These are phyloP conservation scores for Saksenaea vasiformis DNA, from an alignment of 371 early-diverging fungal genomes.

Conservation along the genomic window DNA sequence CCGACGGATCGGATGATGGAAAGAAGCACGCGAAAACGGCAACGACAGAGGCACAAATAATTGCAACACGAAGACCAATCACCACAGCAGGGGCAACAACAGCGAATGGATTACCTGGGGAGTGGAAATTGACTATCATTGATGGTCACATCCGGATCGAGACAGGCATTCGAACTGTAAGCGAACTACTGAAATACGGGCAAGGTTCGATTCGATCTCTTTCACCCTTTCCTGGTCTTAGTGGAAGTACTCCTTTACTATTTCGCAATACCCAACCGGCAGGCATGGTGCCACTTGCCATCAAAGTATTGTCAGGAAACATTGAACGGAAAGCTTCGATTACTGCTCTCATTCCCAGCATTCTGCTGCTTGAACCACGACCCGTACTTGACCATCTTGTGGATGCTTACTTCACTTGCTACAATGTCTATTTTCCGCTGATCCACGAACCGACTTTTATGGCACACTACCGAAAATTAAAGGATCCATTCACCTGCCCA, in stretches of 20 bases:
- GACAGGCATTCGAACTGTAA: background rate
- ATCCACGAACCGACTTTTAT: background rate
- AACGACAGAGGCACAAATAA: background rate
- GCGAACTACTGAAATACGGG: background rate
- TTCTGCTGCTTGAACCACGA: background rate
- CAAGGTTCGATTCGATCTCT: background rate
- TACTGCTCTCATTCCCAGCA: background rate
- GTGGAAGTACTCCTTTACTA: background rate
- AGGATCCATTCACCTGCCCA: slow-evolving; percentile 13
- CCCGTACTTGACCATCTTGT: background rate
- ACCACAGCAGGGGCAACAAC: background rate
- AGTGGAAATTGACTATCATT: background rate
- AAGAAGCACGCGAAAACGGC: background rate
- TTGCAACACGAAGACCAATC: background rate
- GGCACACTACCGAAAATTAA: background rate
- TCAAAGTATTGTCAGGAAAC: background rate
- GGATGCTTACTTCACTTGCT: background rate
- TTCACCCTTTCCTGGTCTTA: background rate
- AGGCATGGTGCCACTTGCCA: background rate
- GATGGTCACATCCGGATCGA: background rate
- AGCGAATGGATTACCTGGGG: background rate
- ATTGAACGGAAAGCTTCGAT: background rate
- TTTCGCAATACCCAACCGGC: background rate
- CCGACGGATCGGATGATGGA: background rate
- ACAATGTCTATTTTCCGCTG: background rate